Evolutionary conservation across 768 basidiomycete genomes (phyloP).

Genomic region (Trametes maxima): DNA sequence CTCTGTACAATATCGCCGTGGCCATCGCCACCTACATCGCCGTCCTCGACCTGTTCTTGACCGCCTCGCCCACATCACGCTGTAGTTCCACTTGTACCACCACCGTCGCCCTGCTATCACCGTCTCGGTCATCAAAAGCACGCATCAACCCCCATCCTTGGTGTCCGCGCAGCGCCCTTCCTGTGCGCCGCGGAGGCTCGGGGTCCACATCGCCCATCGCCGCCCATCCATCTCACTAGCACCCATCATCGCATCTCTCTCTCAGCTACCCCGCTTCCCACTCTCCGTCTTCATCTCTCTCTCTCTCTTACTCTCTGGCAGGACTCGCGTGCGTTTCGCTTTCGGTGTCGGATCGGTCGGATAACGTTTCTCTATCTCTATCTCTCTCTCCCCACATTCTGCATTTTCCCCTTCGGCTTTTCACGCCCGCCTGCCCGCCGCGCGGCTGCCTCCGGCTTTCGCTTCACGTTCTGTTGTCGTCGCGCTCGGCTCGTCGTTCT

Average conservation of each 20-base stretch:
- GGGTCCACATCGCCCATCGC: neutral
- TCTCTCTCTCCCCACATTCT: neutral
- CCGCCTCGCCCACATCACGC: conserved; percentile 11
- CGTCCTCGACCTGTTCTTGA: neutral
- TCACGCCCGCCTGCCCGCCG: neutral
- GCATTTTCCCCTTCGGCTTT: neutral
- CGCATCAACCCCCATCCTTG: conserved; percentile 12
- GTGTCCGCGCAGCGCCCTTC: neutral
- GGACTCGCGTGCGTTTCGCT: conserved; percentile 13
- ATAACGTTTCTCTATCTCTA: neutral
- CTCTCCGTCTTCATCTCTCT: neutral
- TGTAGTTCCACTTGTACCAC: conserved; percentile 20
- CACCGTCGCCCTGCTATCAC: conserved; percentile 17
- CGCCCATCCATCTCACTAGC: conserved; percentile 9
- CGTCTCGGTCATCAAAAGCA: conserved; percentile 18
- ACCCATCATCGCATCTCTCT: conserved; percentile 9
- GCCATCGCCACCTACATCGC: neutral
- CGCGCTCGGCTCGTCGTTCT: neutral
- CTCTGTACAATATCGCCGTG: conserved; percentile 14
- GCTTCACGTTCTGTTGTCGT: neutral
- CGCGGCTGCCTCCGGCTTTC: neutral
- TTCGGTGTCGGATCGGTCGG: conserved; percentile 21
- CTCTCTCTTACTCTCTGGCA: conserved; percentile 10
- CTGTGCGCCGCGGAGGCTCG: conserved; percentile 9
- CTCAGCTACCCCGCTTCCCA: conserved; percentile 5